Evolutionary conservation across 306 rosid genomes (phyloP), one percentile per base, ranked within the genome.

Genomic region (Abrus precatorius): DNA sequence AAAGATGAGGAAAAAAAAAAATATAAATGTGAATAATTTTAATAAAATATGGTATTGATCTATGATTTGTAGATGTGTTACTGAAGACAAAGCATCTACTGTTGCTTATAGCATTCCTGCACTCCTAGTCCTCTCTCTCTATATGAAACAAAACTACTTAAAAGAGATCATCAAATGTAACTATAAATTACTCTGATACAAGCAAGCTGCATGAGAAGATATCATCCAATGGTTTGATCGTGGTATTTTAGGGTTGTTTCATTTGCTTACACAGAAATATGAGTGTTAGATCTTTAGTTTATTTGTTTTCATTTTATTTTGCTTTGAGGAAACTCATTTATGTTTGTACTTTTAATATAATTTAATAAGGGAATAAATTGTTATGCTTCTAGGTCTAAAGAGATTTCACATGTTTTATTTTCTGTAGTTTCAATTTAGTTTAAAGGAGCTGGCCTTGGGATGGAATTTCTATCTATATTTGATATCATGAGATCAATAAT

Each of bases 381-480:
- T 38, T 54, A 14, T 77, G 75, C 83, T 53, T 83, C 71, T 55
- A 34, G 49, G 75, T 47, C 63, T 29, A 4, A 47, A 56, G 61
- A 83, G 63, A 49, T 82, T 74, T 30, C 70, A 38, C 74, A 14
- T 7, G 9, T 27, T 36, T 52, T 57, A 55, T 47, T 7, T 4
- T 56, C 33, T 66, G 4, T 65, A 47, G 66, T 14, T 81, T 64
- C n/a, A 60, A 48, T 41, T 54, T 54, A 54, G 57, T 43, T 41
- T 44, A 54, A 41, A 29, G 48, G 61, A 43, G 14, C 66, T 43
- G 54, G 32, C 40, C 54, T 73, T 36, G 34, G 12, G 68, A 8
- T 69, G 67, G 81, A 82, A 52, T 47, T 47, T 65, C 75, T 53
- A 4, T 59, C 6, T 59, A 41, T 61, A 49, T 57, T 27, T 54